phyloP scores from a whole-genome alignment of 2,329 filamentous ascomycete species.

The Exophiala xenobiotica region DNA sequence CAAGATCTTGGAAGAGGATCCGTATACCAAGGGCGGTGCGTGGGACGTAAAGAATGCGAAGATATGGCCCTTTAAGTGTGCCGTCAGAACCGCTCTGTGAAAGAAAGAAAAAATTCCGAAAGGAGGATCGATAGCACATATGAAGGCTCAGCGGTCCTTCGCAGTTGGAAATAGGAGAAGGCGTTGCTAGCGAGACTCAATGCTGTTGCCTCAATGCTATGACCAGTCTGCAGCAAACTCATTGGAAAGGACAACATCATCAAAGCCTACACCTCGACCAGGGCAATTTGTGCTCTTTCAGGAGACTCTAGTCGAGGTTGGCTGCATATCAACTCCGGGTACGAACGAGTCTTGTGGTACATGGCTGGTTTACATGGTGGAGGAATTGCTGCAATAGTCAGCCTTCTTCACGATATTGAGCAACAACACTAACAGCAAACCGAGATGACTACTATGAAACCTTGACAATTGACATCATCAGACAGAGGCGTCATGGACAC shows the following conservation, averaged over 20 bases:
- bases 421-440: too few relatives aligned
- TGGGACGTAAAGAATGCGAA: slow-evolving; percentile 73
- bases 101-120: background rate
- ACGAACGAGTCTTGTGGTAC: background rate
- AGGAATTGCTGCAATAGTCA: background rate
- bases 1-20: slow-evolving; percentile 66
- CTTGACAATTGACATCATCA: background rate
- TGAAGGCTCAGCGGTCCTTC: background rate
- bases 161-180: background rate
- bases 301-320: background rate
- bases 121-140: background rate
- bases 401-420: too few relatives aligned
- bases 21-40: slow-evolving; percentile 69
- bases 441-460: background rate
- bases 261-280: background rate
- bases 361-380: background rate
- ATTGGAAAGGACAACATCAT: background rate
- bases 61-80: slow-evolving; percentile 33
- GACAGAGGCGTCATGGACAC: too few relatives aligned
- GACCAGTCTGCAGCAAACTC: too few relatives aligned
- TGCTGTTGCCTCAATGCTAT: too few relatives aligned
- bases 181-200: too few relatives aligned
- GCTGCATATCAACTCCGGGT: background rate
- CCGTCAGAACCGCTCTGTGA: slow-evolving; percentile 29
- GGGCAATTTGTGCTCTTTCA: background rate